A percentile compares a stretch with the other conserved stretches of the same genome.
phyloP scores from a whole-genome alignment of 306 rosid genomes.

The Ammopiptanthus mongolicus region DNA sequence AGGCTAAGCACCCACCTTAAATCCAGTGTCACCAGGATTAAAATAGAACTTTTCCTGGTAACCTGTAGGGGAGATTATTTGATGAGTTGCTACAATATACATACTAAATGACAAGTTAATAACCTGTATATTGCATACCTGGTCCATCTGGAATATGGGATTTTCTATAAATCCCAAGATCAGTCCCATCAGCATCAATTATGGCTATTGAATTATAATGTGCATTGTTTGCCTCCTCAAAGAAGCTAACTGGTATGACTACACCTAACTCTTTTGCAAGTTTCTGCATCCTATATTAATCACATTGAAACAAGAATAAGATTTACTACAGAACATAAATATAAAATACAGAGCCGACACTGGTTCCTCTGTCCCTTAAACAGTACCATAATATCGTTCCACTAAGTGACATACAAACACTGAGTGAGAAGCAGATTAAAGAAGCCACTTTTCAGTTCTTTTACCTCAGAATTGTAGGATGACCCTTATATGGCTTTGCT shows the following conservation, averaged over 20 bases:
- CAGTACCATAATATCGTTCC: background rate
- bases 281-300: constrained; percentile 68
- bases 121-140: constrained; percentile 38
- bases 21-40: constrained; percentile 96
- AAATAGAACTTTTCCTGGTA: constrained; percentile 97
- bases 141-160: constrained; percentile 98
- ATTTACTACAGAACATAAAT: constrained; percentile 5
- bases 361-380: background rate
- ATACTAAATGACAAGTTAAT: background rate
- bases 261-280: constrained; percentile 82
- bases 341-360: constrained; percentile 3
- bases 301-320: constrained; percentile 22
- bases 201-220: constrained; percentile 87
- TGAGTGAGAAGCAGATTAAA: constrained; percentile 2
- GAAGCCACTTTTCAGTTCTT: constrained; percentile 3
- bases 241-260: constrained; percentile 92
- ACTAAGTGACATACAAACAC: background rate
- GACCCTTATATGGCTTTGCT: constrained; percentile 79
- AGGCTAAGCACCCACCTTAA: constrained; percentile 58
- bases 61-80: constrained; percentile 44
- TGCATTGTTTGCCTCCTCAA: constrained; percentile 97
- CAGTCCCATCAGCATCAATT: constrained; percentile 90
- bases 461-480: constrained; percentile 89
- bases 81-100: background rate
- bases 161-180: constrained; percentile 93